Evolutionary conservation across 2,329 filamentous ascomycete genomes (phyloP).

Genomic region (Alternaria triticina): DNA sequence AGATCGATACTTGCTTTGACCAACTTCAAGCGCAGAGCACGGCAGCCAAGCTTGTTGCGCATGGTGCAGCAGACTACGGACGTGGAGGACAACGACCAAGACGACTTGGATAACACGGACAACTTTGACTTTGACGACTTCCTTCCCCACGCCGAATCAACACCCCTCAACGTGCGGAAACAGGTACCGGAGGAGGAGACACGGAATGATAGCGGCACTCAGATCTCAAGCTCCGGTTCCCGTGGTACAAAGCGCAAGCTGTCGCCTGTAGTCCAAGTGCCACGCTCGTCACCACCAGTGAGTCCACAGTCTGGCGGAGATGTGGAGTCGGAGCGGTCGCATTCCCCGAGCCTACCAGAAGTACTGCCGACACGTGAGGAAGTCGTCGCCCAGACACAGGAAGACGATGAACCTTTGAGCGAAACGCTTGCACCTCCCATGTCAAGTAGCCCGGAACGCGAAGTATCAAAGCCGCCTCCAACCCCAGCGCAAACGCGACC

Average conservation of each 20-base stretch:
- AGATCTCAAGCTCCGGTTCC: constrained; percentile 41
- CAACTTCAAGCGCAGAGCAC: constrained; percentile 57
- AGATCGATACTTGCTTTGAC: constrained; percentile 56
- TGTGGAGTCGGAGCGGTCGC: constrained; percentile 39
- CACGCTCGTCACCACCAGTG: constrained; percentile 47
- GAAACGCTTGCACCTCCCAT: constrained; percentile 53
- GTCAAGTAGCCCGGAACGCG: constrained; percentile 48
- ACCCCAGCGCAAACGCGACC: constrained; percentile 23
- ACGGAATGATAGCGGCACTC: constrained; percentile 35
- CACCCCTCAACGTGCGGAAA: constrained; percentile 61
- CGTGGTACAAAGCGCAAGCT: constrained; percentile 50
- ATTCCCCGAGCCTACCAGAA: constrained; percentile 45
- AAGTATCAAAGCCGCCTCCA: constrained; percentile 20
- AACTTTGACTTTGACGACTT: constrained; percentile 53
- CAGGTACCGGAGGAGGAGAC: constrained; percentile 34
- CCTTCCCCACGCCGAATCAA: constrained; percentile 71
- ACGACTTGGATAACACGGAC: constrained; percentile 53
- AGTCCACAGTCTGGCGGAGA: constrained; percentile 36
- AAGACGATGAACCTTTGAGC: constrained; percentile 42
- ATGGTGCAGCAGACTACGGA: constrained; percentile 55
- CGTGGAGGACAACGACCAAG: constrained; percentile 54
- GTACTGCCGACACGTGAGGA: constrained; percentile 35
- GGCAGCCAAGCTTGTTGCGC: constrained; percentile 57
- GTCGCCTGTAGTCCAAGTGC: constrained; percentile 46
- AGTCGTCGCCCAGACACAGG: constrained; percentile 27